Conservation (phyloP, 108 stramenopile genomes). For the Fistulifera solaris region DNA sequence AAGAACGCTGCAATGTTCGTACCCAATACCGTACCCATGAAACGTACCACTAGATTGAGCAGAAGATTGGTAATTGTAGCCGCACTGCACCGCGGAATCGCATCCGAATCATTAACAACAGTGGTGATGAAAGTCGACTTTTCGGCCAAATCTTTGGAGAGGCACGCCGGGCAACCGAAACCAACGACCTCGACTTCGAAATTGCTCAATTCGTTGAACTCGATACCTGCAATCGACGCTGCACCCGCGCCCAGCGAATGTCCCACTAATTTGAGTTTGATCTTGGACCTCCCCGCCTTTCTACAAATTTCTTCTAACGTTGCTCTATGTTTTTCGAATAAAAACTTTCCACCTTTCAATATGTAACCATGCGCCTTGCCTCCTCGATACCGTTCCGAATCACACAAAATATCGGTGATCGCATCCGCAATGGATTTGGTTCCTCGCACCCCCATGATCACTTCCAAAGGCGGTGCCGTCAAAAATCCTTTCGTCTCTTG, state of each 20-base stretch:
- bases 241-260: slow-evolving; percentile 36
- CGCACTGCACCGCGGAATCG: slow-evolving; percentile 26
- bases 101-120: slow-evolving; percentile 31
- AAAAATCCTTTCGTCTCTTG: slow-evolving; percentile 13
- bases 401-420: slow-evolving; percentile 66
- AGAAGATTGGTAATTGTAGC: slow-evolving; percentile 8
- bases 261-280: slow-evolving; percentile 41
- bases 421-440: slow-evolving; percentile 71
- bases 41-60: slow-evolving; percentile 48
- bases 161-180: slow-evolving; percentile 29
- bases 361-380: slow-evolving; percentile 71
- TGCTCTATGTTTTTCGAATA: slow-evolving; percentile 41
- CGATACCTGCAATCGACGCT: slow-evolving; percentile 28
- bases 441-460: slow-evolving; percentile 69
- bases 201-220: slow-evolving; percentile 19
- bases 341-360: slow-evolving; percentile 44
- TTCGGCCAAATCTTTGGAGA: slow-evolving; percentile 18
- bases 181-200: slow-evolving; percentile 23
- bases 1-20: slow-evolving; percentile 29
- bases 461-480: slow-evolving; percentile 32
- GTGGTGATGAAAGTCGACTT: slow-evolving; percentile 21
- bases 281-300: slow-evolving; percentile 38
- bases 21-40: slow-evolving; percentile 28
- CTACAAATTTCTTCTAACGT: slow-evolving; percentile 5
- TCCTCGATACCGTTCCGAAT: slow-evolving; percentile 47